A percentile compares a stretch with the other conserved stretches of the same genome.
phyloP scores from a whole-genome alignment of 169 alveolate species.

The Eimeria praecox region DNA sequence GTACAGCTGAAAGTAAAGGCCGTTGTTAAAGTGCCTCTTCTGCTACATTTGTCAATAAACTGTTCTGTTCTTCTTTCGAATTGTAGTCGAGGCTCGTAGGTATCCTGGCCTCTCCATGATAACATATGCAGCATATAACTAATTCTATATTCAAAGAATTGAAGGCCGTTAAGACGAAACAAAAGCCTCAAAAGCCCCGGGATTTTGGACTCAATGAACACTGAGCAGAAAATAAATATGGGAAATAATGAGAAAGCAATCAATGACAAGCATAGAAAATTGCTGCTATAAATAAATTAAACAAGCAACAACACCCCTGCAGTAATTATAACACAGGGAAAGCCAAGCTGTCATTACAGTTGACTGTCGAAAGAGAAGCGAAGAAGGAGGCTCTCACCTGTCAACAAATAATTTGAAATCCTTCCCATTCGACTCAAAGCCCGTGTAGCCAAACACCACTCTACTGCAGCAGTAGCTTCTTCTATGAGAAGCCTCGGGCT shows the following conservation, averaged over 20 bases:
- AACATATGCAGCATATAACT: slow-evolving; percentile 19
- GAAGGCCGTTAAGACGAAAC: slow-evolving; percentile 68
- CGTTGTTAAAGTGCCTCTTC: not conserved
- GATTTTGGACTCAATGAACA: slow-evolving; percentile 22
- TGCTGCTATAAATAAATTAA: not conserved
- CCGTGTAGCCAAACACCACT: slow-evolving; percentile 46
- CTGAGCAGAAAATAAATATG: not conserved
- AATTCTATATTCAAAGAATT: slow-evolving; percentile 32
- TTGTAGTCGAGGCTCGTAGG: not conserved
- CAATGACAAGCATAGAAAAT: not conserved
- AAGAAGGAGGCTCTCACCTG: slow-evolving; percentile 19
- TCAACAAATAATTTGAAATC: slow-evolving; percentile 42
- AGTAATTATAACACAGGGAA: too few species aligned
- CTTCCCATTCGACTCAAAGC: slow-evolving; percentile 25
- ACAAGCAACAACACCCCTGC: too few species aligned
- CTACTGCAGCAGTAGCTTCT: not conserved
- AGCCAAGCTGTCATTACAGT: too few species aligned
- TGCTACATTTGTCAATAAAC: not conserved
- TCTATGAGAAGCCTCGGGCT: not conserved
- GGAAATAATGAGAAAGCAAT: not conserved
- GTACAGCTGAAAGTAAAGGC: not conserved
- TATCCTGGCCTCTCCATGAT: not conserved
- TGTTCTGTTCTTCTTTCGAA: not conserved
- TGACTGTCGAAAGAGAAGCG: not conserved
- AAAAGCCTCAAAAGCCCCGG: slow-evolving; percentile 70